Percentiles rank a stretch among this genome's conserved stretches.
phyloP scores from a whole-genome alignment of 495 filamentous ascomycete species.

The Neurospora africana region DNA sequence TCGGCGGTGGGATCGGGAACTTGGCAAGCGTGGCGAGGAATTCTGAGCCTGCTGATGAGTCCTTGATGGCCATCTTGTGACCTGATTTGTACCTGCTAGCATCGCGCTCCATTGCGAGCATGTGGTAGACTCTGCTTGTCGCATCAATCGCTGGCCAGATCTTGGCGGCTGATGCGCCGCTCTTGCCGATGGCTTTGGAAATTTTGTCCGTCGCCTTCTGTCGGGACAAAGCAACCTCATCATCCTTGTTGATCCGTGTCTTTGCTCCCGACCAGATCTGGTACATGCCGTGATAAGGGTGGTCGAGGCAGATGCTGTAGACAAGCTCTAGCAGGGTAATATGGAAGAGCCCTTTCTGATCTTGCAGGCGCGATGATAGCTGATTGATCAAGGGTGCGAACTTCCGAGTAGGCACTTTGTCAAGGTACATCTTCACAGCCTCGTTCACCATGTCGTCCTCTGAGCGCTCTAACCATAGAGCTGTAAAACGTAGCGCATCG shows the following conservation, averaged over 20 bases:
- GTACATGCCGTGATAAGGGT: conserved; percentile 94
- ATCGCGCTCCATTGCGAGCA: conserved; percentile 58
- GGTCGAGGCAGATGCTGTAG: conserved; percentile 72
- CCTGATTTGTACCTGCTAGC: conserved; percentile 51
- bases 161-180: conserved; percentile 28
- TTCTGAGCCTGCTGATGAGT: conserved; percentile 41
- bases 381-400: conserved; percentile 94
- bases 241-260: conserved; percentile 51
- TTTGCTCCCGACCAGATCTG: conserved; percentile 78
- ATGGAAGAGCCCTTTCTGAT: conserved; percentile 61
- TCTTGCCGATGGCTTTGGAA: conserved; percentile 41
- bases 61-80: conserved; percentile 50
- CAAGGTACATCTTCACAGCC: conserved; percentile 59
- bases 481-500: conserved; percentile 86
- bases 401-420: conserved; percentile 73
- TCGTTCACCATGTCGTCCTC: conserved; percentile 60
- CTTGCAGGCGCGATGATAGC: conserved; percentile 77
- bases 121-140: conserved; percentile 62
- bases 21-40: conserved; percentile 48
- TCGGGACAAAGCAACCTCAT: conserved; percentile 61
- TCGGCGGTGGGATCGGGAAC: conserved; percentile 72
- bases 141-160: conserved; percentile 60
- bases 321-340: conserved; percentile 58
- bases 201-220: conserved; percentile 60
- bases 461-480: conserved; percentile 83